Base-by-base conservation (phyloP, 2,329 filamentous ascomycete species). In the Phyllosticta citriasiana region DNA sequence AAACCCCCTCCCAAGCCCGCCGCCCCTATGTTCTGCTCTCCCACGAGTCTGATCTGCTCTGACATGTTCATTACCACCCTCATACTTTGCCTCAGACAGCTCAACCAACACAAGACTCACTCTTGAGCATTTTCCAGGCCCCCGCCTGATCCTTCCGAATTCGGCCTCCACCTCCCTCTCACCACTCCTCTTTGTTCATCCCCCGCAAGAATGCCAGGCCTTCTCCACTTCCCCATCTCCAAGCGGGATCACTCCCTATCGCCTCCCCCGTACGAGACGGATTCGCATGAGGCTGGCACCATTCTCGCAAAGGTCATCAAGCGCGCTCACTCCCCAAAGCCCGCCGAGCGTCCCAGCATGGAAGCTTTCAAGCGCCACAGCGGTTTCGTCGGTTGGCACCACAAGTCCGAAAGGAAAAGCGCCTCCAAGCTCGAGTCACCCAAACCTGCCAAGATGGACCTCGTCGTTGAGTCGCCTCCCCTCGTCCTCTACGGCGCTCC, bases 381-480 rank as follows among this genome's bases (percentile, higher is more conserved):
- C 61, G 57, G 68, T 10, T 66, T 64, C 53, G 61, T 53, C 26
- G 40, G 40, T 16, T 47, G 40, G 40, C 65, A 65, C 53, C 68
- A 69, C 62, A 66, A 68, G 54, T 66, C 68, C 2, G 68, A 71
- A 64, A 71, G 69, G 64, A 74, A 72, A 66, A 70, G 66, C n/a
- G 27, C 25, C 53, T 71, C 72, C 54, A 72, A 69, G 65, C 63
- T 71, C 7, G 73, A 73, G 30, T 68, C 74, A 7, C 67, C 71
- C 40, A 74, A 77, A 56, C 73, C 79, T 2, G 80, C 82, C 57
- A 81, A 78, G 64, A 74, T 87, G 65, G 78, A 82, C 62, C 78
- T 87, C 68, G 73, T 80, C 67, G 88, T 97, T 65, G 92, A 97
- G 78, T 95, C 89, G 12, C 91, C 91, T 1, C 92, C 92, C 2